Conservation (phyloP, 257 asterid genomes). For the Nicotiana otophora region DNA sequence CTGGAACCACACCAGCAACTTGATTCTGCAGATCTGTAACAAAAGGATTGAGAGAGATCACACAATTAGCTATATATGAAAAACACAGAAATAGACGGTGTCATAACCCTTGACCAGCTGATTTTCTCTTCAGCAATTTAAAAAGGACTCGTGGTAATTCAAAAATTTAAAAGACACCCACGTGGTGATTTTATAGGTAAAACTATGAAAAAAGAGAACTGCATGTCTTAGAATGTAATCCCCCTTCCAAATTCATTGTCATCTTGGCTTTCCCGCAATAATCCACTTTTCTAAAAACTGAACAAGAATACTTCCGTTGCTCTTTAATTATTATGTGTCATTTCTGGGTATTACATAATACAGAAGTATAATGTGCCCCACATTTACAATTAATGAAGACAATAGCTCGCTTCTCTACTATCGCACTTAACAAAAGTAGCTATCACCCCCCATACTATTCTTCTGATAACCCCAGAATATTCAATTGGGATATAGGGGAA, state of each 20-base stretch:
- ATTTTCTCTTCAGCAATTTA: background rate
- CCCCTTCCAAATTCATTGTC: background rate
- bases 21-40: constrained; percentile 64
- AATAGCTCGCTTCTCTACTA: background rate
- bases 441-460: background rate
- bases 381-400: background rate
- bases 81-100: background rate
- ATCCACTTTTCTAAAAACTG: background rate
- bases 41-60: constrained; percentile 17
- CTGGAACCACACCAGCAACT: constrained; percentile 75
- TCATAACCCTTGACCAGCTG: background rate
- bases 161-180: background rate
- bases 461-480: background rate
- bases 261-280: background rate
- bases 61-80: background rate
- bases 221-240: background rate
- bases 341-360: background rate
- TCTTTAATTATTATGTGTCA: background rate
- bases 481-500: background rate
- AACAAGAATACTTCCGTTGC: background rate
- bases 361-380: background rate
- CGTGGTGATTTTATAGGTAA: background rate
- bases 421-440: background rate
- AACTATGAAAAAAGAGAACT: background rate
- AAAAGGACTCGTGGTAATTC: background rate